These are phyloP conservation scores for Hyphopichia buzzinii DNA, from an alignment of 1,139 yeast genomes.

Conservation along the genomic window DNA sequence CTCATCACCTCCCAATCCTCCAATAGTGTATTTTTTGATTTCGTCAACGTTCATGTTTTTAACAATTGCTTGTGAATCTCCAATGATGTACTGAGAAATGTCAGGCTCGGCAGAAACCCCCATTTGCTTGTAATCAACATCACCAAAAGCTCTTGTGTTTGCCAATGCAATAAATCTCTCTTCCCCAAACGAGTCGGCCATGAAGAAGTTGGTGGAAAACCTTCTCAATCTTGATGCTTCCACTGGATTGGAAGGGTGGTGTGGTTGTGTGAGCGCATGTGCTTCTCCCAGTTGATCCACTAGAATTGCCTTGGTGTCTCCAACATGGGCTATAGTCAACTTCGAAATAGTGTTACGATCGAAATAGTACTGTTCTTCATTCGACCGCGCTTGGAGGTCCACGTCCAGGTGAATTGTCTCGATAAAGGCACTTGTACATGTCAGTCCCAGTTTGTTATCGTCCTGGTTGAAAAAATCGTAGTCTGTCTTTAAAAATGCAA, in stretches of 20 bases:
- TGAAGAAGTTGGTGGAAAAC: slow-evolving; percentile 69
- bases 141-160: slow-evolving; percentile 94
- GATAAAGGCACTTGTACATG: slow-evolving; percentile 77
- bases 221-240: slow-evolving; percentile 72
- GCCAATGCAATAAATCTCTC: slow-evolving; percentile 82
- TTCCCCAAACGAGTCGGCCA: slow-evolving; percentile 93
- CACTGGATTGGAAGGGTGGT: slow-evolving; percentile 82
- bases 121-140: slow-evolving; percentile 68
- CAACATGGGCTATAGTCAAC: slow-evolving; percentile 85
- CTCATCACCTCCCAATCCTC: slow-evolving; percentile 73
- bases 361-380: slow-evolving; percentile 56
- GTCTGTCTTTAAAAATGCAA: slow-evolving; percentile 64
- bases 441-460: slow-evolving; percentile 62
- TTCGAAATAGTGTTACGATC: slow-evolving; percentile 66
- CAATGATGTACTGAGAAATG: slow-evolving; percentile 62
- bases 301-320: slow-evolving; percentile 86
- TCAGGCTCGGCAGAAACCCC: slow-evolving; percentile 96
- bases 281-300: slow-evolving; percentile 78
- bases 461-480: slow-evolving; percentile 36
- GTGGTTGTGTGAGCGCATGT: slow-evolving; percentile 72
- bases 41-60: slow-evolving; percentile 37
- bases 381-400: slow-evolving; percentile 8
- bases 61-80: slow-evolving; percentile 42
- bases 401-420: slow-evolving; percentile 46
- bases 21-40: slow-evolving; percentile 40